These are phyloP conservation scores for Anthoceros angustus DNA, from an alignment of 225 moss, liverwort and hornwort genomes.

Conservation along the genomic window DNA sequence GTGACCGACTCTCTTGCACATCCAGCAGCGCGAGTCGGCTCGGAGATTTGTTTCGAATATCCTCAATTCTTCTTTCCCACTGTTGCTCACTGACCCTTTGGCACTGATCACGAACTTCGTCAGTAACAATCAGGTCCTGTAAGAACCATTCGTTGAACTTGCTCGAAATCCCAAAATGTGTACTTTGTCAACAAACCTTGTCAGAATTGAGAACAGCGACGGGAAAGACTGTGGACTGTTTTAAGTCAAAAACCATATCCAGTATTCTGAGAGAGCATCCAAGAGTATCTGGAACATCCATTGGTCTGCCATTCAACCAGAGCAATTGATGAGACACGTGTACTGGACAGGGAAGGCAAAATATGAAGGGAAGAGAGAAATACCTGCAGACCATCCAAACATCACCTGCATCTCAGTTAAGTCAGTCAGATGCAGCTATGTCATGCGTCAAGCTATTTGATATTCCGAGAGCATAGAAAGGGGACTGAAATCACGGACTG, in stretches of 20 bases:
- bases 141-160: too few relatives aligned
- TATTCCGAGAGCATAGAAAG: too few relatives aligned
- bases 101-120: not conserved
- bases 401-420: not conserved
- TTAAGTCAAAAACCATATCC: not conserved
- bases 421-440: too few relatives aligned
- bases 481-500: too few relatives aligned
- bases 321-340: not conserved
- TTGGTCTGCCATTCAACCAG: slow-evolving; percentile 1
- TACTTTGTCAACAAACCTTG: not conserved
- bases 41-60: not conserved
- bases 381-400: not conserved
- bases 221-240: not conserved
- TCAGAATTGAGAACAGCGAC: not conserved
- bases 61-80: not conserved
- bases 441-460: too few relatives aligned
- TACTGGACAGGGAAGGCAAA: not conserved
- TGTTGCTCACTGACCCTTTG: not conserved
- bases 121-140: not conserved
- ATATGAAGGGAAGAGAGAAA: not conserved
- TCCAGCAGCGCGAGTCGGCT: not conserved
- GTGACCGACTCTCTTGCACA: not conserved
- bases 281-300: not conserved
- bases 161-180: too few relatives aligned
- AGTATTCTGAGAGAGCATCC: not conserved